A percentile compares a stretch with the other conserved stretches of the same genome.
phyloP scores from a whole-genome alignment of 176 grass and related monocot genomes.

The Oropetium thomaeum region DNA sequence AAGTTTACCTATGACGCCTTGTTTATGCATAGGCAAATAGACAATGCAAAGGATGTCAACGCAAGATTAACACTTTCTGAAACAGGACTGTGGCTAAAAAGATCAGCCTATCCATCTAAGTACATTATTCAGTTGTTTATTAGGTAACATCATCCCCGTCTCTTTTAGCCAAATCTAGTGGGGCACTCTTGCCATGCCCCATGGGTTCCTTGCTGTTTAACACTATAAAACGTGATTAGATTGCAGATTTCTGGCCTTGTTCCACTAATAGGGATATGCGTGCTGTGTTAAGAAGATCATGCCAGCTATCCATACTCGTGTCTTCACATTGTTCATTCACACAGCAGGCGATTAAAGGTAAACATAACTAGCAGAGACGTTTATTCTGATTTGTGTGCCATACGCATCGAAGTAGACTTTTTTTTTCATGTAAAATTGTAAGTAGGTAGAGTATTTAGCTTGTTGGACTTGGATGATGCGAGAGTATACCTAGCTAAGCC shows the following conservation, averaged over 20 bases:
- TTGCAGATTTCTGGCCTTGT: slow-evolving; percentile 24
- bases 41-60: slow-evolving; percentile 36
- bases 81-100: slow-evolving; percentile 15
- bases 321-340: background rate
- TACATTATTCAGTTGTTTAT: slow-evolving; percentile 9
- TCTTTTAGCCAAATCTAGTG: slow-evolving; percentile 50
- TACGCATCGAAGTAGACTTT: background rate
- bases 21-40: slow-evolving; percentile 22
- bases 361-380: background rate
- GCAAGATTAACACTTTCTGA: slow-evolving; percentile 25
- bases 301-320: background rate
- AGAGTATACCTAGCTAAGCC: no score
- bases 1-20: slow-evolving; percentile 28
- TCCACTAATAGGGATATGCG: slow-evolving; percentile 5
- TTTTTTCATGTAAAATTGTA: background rate
- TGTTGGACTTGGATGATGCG: background rate
- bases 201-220: background rate
- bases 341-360: background rate
- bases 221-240: background rate
- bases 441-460: background rate
- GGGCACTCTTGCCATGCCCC: slow-evolving; percentile 26
- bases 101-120: slow-evolving; percentile 33
- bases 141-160: slow-evolving; percentile 15
- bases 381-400: background rate
- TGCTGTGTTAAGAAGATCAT: background rate